Base-by-base conservation (phyloP, 2,329 filamentous ascomycete genomes). In the Calonectria fujianensis region DNA sequence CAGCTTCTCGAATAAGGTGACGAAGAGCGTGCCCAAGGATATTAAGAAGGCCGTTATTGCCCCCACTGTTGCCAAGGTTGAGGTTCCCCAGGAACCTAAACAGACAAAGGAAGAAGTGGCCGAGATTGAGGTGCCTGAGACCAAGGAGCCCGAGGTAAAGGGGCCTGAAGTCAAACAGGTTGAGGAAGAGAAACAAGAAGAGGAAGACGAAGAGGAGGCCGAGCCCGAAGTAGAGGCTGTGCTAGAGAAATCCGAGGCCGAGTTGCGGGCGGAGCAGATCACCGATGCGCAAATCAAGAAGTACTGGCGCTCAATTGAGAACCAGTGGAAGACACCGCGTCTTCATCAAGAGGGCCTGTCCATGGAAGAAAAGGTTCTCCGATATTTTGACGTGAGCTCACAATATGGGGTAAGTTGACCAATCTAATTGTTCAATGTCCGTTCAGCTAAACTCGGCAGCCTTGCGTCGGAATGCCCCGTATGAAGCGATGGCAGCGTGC, bases 341-440 rank as follows among this genome's bases (percentile, higher is more conserved):
- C 92, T 98, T 45, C 97, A 98, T 82, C 95, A 98, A 85, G 85
- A 93, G 80, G 93, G 89, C 3, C 83, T 98, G 79, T 90, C 88
- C 14, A 78, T 94, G 59, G 89, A 94, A 71, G 96, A 98, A 89
- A 98, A 96, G 88, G 92, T 98, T 32, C 85, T 98, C 81, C 89
- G 96, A 76, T 95, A 98, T 83, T 99, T 97, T 85, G 97, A 99
- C 84, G 94, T 98, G 78, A 97, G 93, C 82, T 95, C 91, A 74
- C 95, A 98, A 81, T 99, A 95, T 84, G 97, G 97, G 72, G 96
- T 98, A 91, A 88, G 94, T 92, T 14, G 20, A 41, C 6, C 14
- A 24, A n/a, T n/a, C 18, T 18, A 9, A n/a, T 48, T 27, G n/a
- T 4, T 63, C 41, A 32, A 69, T 57, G 8, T 70, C 27, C 63